Percentiles rank a stretch among this genome's conserved stretches.
Conservation (phyloP, 2,329 filamentous ascomycete species). For the Rhytidhysteron rufulum region DNA sequence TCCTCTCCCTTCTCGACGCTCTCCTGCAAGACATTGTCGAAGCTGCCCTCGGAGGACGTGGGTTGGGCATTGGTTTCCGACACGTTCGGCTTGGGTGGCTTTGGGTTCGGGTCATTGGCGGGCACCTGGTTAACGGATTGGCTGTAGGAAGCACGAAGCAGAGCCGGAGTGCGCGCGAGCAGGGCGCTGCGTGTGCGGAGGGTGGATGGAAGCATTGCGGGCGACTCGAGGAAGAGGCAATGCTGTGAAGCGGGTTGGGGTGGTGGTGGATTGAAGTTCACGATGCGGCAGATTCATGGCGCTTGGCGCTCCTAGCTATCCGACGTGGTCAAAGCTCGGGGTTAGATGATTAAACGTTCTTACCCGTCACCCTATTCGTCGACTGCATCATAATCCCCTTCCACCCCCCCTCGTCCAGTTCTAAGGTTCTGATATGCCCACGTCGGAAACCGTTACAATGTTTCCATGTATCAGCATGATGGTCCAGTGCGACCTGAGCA, state of each 20-base stretch:
- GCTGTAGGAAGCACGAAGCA: constrained; percentile 20
- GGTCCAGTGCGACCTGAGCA: no score
- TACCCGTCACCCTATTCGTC: no score
- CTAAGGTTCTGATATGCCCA: no score
- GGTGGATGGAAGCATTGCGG: constrained; percentile 13
- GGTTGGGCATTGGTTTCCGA: constrained; percentile 60
- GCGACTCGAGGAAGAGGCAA: not conserved
- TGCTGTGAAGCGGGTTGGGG: not conserved
- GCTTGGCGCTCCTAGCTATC: no score
- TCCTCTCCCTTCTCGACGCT: constrained; percentile 52
- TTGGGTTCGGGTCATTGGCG: constrained; percentile 60
- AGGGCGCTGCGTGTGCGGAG: constrained; percentile 23
- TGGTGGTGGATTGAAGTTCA: not conserved
- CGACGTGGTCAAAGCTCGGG: no score
- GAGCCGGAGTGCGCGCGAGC: constrained; percentile 2
- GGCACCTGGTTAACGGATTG: constrained; percentile 63
- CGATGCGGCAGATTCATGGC: no score
- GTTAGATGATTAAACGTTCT: no score
- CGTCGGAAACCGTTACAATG: no score
- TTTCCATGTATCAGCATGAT: no score
- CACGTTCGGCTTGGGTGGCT: constrained; percentile 48
- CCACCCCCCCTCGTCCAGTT: no score
- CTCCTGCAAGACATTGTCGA: constrained; percentile 55
- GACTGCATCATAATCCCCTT: no score
- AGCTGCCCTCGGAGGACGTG: constrained; percentile 46